A percentile compares a stretch with the other conserved stretches of the same genome.
Conservation (phyloP, 2,329 filamentous ascomycete species). For the Penicillium sp. region DNA sequence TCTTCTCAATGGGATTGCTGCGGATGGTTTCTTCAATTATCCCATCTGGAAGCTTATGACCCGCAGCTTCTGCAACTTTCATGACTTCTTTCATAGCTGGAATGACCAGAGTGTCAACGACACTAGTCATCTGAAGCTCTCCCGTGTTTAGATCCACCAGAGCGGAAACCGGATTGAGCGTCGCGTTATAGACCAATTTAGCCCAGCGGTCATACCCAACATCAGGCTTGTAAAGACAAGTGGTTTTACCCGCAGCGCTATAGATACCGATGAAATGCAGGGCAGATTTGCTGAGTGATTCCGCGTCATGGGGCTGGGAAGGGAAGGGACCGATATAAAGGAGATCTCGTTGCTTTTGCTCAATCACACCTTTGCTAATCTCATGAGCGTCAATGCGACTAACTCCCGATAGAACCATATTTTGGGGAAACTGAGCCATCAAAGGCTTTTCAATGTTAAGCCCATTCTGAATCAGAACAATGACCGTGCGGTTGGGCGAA, state of each 20-base stretch:
- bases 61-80: not conserved
- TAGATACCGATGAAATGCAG: not conserved
- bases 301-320: not conserved
- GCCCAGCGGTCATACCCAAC: not conserved
- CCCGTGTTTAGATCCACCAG: not conserved
- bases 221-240: not conserved
- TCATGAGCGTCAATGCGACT: constrained; percentile 56
- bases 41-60: not conserved
- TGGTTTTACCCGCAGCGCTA: not conserved
- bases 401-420: constrained; percentile 55
- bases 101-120: not conserved
- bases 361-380: not conserved
- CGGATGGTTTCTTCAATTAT: not conserved
- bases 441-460: constrained; percentile 63
- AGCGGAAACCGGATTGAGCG: not conserved
- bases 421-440: constrained; percentile 51
- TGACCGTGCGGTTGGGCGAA: constrained; percentile 51
- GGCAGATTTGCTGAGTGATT: not conserved
- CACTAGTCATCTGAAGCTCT: not conserved
- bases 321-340: not conserved
- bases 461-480: constrained; percentile 63
- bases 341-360: not conserved
- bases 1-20: not conserved
- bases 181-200: not conserved
- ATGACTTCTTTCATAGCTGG: not conserved